phyloP scores from a whole-genome alignment of 768 basidiomycete species.

The Termitomyces sp. region DNA sequence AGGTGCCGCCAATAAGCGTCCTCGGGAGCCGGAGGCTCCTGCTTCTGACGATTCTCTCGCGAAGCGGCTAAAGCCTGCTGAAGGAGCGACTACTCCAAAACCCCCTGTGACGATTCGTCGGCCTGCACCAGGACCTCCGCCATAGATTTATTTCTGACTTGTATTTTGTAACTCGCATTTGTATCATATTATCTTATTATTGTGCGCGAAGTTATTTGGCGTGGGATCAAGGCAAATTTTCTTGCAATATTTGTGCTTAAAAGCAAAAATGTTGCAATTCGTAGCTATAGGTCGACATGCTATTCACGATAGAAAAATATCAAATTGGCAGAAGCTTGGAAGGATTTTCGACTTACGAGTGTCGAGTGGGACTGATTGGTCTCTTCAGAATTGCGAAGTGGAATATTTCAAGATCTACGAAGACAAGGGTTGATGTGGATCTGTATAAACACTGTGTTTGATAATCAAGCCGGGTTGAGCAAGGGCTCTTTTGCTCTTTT shows the following conservation, averaged over 20 bases:
- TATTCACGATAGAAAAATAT: not conserved
- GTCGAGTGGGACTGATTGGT: too few species aligned
- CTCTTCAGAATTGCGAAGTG: too few species aligned
- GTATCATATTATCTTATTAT: not conserved
- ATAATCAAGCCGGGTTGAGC: too few species aligned
- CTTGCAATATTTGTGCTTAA: not conserved
- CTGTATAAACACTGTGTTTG: too few species aligned
- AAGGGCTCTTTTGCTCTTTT: too few species aligned
- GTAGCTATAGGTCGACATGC: too few species aligned
- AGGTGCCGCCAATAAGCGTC: conserved; percentile 61
- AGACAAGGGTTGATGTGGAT: too few species aligned
- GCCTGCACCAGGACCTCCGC: conserved; percentile 10
- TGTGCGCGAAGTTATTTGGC: not conserved
- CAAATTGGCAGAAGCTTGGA: too few species aligned
- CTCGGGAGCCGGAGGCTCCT: conserved; percentile 38
- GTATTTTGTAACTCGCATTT: conserved; percentile 6
- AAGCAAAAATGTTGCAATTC: not conserved
- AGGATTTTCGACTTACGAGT: too few species aligned
- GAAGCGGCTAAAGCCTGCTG: conserved; percentile 61
- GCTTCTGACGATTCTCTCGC: conserved; percentile 52
- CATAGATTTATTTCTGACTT: conserved; percentile 7
- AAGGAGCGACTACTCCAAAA: conserved; percentile 16
- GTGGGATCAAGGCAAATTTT: not conserved
- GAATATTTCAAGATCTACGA: too few species aligned
- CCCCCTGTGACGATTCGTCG: conserved; percentile 16